phyloP scores from a whole-genome alignment of 1,139 yeast genomes.

The Yamadazyma conglobata region DNA sequence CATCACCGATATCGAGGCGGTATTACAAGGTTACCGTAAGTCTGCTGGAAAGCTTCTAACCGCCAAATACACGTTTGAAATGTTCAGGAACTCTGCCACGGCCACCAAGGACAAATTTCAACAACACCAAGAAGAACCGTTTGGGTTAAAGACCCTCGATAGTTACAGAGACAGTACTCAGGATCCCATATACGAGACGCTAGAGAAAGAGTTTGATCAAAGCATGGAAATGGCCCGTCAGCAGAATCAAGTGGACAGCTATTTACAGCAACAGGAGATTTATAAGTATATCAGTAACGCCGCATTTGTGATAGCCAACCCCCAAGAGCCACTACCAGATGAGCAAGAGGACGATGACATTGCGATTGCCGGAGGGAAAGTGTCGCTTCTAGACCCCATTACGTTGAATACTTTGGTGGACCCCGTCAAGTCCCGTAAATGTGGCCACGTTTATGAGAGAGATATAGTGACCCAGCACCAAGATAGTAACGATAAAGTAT shows the following conservation, averaged over 20 bases:
- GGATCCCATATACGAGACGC: slow-evolving; percentile 9
- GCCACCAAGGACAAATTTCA: slow-evolving; percentile 5
- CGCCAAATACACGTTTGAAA: slow-evolving; percentile 4
- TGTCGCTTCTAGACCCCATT: slow-evolving; percentile 64
- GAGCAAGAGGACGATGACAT: slow-evolving; percentile 51
- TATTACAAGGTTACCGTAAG: slow-evolving; percentile 5
- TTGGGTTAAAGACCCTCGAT: slow-evolving; percentile 22
- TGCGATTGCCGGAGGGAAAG: slow-evolving; percentile 62
- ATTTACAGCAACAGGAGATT: slow-evolving; percentile 6
- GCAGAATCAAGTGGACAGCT: slow-evolving; percentile 9
- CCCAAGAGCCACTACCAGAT: slow-evolving; percentile 43
- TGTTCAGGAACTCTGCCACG: slow-evolving; percentile 8
- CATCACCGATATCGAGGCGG: slow-evolving; percentile 2
- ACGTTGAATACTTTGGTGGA: slow-evolving; percentile 46
- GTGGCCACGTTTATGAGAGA: slow-evolving; percentile 62
- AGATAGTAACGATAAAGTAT: slow-evolving; percentile 18
- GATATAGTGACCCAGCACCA: slow-evolving; percentile 36
- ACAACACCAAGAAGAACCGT: slow-evolving; percentile 16
- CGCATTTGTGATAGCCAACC: slow-evolving; percentile 30
- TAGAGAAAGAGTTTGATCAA: slow-evolving; percentile 6
- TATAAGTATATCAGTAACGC: slow-evolving; percentile 27
- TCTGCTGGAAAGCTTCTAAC: slow-evolving; percentile 4
- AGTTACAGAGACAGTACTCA: slow-evolving; percentile 12
- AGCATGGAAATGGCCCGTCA: slow-evolving; percentile 4
- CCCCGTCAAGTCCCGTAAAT: slow-evolving; percentile 52